Conservation (phyloP, 1,139 yeast species). For the Kodamaea fungicola region DNA sequence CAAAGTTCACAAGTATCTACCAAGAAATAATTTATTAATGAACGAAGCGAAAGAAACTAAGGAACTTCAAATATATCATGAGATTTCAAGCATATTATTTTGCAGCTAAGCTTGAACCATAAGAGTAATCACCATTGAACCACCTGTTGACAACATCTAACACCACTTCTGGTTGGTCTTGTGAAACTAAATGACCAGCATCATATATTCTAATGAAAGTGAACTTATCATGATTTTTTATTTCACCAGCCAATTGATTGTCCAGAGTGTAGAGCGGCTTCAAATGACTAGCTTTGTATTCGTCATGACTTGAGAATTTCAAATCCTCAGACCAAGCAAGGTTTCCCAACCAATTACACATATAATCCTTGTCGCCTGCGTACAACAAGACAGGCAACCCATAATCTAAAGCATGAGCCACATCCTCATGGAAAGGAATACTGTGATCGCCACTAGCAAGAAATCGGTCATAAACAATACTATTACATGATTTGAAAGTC, state of each 20-base stretch:
- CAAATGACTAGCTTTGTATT: slow-evolving; percentile 25
- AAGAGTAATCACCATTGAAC: slow-evolving; percentile 52
- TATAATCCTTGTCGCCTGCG: slow-evolving; percentile 40
- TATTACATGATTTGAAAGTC: slow-evolving; percentile 53
- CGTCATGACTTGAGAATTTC: slow-evolving; percentile 25
- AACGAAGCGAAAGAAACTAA: too few relatives aligned
- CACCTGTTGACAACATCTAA: slow-evolving; percentile 78
- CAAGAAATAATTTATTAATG: too few relatives aligned
- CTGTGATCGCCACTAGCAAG: slow-evolving; percentile 57
- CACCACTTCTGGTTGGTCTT: slow-evolving; percentile 72
- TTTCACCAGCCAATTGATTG: slow-evolving; percentile 55
- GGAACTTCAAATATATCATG: too few relatives aligned
- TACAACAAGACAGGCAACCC: slow-evolving; percentile 38
- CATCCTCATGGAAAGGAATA: slow-evolving; percentile 62
- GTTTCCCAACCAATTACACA: slow-evolving; percentile 41
- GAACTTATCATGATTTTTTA: slow-evolving; percentile 50
- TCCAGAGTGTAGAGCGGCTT: slow-evolving; percentile 39
- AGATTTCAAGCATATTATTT: too few relatives aligned
- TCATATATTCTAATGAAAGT: slow-evolving; percentile 62
- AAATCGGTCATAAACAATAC: slow-evolving; percentile 55
- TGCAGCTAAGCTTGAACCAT: slow-evolving; percentile 5
- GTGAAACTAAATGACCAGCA: slow-evolving; percentile 80
- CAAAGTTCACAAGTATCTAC: too few relatives aligned
- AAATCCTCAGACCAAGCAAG: slow-evolving; percentile 33
- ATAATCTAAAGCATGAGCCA: slow-evolving; percentile 54